phyloP scores from a whole-genome alignment of 78 protist genomes.

The Isochrysis galbana region DNA sequence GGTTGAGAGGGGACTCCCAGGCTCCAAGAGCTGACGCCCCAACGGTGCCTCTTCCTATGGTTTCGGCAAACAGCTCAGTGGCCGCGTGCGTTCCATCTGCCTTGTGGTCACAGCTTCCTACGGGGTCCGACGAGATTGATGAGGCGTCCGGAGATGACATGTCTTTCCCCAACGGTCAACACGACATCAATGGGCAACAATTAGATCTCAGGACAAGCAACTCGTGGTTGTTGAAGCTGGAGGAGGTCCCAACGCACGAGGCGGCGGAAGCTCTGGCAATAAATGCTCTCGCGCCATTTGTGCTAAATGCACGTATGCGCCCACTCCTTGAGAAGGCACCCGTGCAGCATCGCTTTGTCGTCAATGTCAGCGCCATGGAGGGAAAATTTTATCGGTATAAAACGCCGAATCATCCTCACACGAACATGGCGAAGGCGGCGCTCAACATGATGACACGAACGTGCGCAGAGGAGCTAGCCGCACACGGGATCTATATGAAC shows the following conservation, averaged over 20 bases:
- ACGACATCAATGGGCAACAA: slow-evolving; percentile 66
- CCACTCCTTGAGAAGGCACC: slow-evolving; percentile 36
- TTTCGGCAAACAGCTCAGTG: neutral
- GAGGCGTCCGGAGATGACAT: slow-evolving; percentile 15
- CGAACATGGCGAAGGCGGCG: slow-evolving; percentile 94
- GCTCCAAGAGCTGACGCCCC: neutral
- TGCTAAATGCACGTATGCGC: slow-evolving; percentile 43
- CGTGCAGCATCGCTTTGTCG: slow-evolving; percentile 41
- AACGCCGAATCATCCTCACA: slow-evolving; percentile 90
- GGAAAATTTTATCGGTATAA: slow-evolving; percentile 71
- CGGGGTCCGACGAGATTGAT: slow-evolving; percentile 43
- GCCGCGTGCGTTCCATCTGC: slow-evolving; percentile 14
- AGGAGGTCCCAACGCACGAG: slow-evolving; percentile 60
- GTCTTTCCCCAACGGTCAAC: neutral
- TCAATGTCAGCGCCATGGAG: slow-evolving; percentile 95
- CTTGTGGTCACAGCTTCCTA: no score
- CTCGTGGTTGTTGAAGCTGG: slow-evolving; percentile 32
- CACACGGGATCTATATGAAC: slow-evolving; percentile 70
- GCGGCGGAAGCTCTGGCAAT: slow-evolving; percentile 50
- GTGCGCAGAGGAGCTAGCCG: slow-evolving; percentile 61
- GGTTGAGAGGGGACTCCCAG: neutral
- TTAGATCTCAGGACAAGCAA: slow-evolving; percentile 56
- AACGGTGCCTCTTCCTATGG: neutral
- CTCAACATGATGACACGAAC: slow-evolving; percentile 95
- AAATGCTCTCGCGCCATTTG: slow-evolving; percentile 72